Evolutionary conservation across 2,329 filamentous ascomycete species (phyloP).

Genomic region (Fusarium nurragi): DNA sequence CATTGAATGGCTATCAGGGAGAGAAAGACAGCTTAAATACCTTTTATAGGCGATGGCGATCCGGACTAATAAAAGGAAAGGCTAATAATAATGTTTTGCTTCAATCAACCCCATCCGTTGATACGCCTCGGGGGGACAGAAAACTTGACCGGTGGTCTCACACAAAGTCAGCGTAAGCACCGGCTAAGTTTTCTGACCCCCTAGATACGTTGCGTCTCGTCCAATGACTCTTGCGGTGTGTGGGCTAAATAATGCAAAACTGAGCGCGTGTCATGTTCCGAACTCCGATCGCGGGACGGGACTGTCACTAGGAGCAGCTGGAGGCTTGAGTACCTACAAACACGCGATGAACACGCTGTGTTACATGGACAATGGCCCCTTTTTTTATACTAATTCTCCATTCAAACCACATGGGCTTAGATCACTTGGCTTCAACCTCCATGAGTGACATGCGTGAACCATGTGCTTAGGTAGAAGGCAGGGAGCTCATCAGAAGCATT

Average conservation of each 20-base stretch:
- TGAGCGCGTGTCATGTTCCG: constrained; percentile 1
- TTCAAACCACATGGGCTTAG: background rate
- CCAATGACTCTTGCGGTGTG: constrained; percentile 41
- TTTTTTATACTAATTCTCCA: background rate
- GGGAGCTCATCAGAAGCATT: background rate
- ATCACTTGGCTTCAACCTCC: background rate
- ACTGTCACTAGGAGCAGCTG: constrained; percentile 1
- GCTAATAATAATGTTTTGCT: constrained; percentile 17
- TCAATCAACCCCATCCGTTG: constrained; percentile 9
- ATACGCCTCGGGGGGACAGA: too few relatives aligned
- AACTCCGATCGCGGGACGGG: constrained; percentile 35
- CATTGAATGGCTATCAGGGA: constrained; percentile 33
- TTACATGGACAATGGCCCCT: background rate
- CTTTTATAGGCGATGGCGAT: constrained; percentile 19
- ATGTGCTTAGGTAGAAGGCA: background rate
- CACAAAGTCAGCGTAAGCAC: too few relatives aligned
- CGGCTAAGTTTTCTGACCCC: too few relatives aligned
- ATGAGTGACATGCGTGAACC: background rate
- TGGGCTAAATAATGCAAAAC: constrained; percentile 36
- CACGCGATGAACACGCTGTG: background rate
- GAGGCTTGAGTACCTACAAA: background rate
- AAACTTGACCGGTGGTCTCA: too few relatives aligned
- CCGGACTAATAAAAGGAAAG: constrained; percentile 21
- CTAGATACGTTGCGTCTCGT: constrained; percentile 6
- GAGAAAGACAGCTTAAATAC: constrained; percentile 13